Conservation (phyloP, 2,329 filamentous ascomycete species). For the Drechslerella coelobrocha region DNA sequence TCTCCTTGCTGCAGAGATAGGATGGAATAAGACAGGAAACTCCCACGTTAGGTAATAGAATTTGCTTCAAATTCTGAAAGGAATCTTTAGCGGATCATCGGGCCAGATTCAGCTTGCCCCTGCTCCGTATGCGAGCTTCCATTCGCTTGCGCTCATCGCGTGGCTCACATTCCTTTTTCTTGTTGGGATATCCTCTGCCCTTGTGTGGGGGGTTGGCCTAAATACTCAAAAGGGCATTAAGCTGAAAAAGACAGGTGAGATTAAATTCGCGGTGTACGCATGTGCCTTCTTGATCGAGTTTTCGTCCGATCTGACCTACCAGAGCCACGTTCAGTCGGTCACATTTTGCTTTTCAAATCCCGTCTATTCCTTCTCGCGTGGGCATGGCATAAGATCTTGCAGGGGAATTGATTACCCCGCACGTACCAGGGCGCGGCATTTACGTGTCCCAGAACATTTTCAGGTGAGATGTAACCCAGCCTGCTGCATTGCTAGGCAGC, state of each 20-base stretch:
- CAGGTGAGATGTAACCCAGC: slow-evolving; percentile 42
- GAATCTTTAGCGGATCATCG: background rate
- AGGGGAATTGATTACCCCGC: slow-evolving; percentile 8
- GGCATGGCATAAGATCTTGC: slow-evolving; percentile 44
- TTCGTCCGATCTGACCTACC: slow-evolving; percentile 21
- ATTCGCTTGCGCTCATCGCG: slow-evolving; percentile 39
- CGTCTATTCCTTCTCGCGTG: slow-evolving; percentile 21
- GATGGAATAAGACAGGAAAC: slow-evolving; percentile 32
- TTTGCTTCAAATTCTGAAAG: slow-evolving; percentile 24
- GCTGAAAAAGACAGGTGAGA: background rate
- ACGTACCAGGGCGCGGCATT: background rate
- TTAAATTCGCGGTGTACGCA: background rate
- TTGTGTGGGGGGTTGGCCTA: background rate
- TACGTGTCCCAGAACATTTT: slow-evolving; percentile 25
- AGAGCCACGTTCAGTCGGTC: slow-evolving; percentile 7
- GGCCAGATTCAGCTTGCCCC: background rate
- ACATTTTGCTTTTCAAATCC: slow-evolving; percentile 16
- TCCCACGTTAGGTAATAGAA: slow-evolving; percentile 41
- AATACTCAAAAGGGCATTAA: background rate
- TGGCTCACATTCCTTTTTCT: slow-evolving; percentile 25
- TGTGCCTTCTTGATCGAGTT: slow-evolving; percentile 18
- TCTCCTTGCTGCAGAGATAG: slow-evolving; percentile 19
- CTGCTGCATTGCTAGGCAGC: slow-evolving; percentile 39
- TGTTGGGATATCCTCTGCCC: background rate
- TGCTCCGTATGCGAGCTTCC: slow-evolving; percentile 1